Base-by-base conservation (phyloP, 768 basidiomycete genomes). In the Tricholoma sp. region DNA sequence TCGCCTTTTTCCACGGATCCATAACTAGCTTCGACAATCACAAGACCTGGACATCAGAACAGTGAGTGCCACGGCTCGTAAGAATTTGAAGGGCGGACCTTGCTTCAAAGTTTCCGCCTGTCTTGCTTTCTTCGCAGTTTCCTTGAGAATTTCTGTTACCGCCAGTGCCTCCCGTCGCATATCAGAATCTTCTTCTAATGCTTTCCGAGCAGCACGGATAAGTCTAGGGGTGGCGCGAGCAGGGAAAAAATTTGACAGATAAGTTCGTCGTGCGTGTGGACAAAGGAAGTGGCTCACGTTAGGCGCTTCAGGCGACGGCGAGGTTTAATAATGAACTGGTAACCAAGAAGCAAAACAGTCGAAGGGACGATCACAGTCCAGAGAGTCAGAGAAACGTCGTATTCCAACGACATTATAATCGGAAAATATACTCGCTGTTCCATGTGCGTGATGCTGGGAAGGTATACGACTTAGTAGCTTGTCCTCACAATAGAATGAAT, bases 1-100 rank as follows among this genome's bases (percentile, higher is more conserved):
- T 76, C 76, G 52, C 77, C 78, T 54, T 69, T 69, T 63, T 80
- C 77, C 28, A 75, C 71, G 47, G 82, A 77, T 15, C 88, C 88
- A 69, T 93, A 94, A 8, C 72, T 77, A 18, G 91, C 93, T 57
- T 86, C 83, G 60, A 85, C 66, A 64, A 96, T 82, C 57, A 95
- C 79, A 44, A 95, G 76, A 53, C 91, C 90, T 92, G 60, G 52
- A 47, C 24, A 24, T 52, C 37, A 53, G 53, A 44, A 63, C 58
- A 55, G 65, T 57, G 61, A 63, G 54, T 57, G 47, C 55, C 39
- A 39, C 24, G 18, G 31, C 56, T 33, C 15, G n/a, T 47, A 11
- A 49, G 44, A 52, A 37, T 5, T 36, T 29, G 18, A 24, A 11
- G 28, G 41, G 60, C 71, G 53, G 67, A 88, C 91, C 91, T 74